Evolutionary conservation across 805 yeast genomes (phyloP).

Genomic region (Clavispora carvajalis): DNA sequence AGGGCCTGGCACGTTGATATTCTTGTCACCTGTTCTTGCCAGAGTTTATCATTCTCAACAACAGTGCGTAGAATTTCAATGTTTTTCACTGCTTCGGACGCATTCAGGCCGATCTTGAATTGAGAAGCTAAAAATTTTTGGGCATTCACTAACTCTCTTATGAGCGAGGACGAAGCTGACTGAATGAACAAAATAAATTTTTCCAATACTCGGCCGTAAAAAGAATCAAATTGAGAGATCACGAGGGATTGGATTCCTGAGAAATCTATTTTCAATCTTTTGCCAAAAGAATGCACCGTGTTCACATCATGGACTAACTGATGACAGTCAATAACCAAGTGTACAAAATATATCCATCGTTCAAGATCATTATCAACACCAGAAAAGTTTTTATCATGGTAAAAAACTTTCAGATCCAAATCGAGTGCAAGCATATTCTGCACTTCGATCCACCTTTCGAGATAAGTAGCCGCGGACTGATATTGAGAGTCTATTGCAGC

Average conservation of each 20-base stretch:
- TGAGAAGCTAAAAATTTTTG: conserved; percentile 27
- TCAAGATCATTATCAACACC: conserved; percentile 30
- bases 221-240: conserved; percentile 49
- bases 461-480: conserved; percentile 15
- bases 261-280: conserved; percentile 35
- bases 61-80: not conserved
- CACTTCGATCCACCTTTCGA: conserved; percentile 45
- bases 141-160: conserved; percentile 21
- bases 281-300: conserved; percentile 35
- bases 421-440: conserved; percentile 49
- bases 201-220: conserved; percentile 45
- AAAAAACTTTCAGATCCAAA: not conserved
- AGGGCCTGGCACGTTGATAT: conserved; percentile 26
- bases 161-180: conserved; percentile 22
- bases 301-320: conserved; percentile 46
- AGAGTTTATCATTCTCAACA: not conserved
- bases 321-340: conserved; percentile 40
- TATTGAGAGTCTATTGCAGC: conserved; percentile 27
- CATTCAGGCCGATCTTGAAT: conserved; percentile 11
- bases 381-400: not conserved
- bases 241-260: conserved; percentile 51
- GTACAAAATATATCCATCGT: conserved; percentile 46
- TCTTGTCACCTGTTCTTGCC: not conserved
- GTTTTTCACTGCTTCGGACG: not conserved
- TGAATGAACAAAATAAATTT: conserved; percentile 38